These are phyloP conservation scores for Cordyceps pruinosa DNA, from an alignment of 2,329 filamentous ascomycete species.

Conservation along the genomic window DNA sequence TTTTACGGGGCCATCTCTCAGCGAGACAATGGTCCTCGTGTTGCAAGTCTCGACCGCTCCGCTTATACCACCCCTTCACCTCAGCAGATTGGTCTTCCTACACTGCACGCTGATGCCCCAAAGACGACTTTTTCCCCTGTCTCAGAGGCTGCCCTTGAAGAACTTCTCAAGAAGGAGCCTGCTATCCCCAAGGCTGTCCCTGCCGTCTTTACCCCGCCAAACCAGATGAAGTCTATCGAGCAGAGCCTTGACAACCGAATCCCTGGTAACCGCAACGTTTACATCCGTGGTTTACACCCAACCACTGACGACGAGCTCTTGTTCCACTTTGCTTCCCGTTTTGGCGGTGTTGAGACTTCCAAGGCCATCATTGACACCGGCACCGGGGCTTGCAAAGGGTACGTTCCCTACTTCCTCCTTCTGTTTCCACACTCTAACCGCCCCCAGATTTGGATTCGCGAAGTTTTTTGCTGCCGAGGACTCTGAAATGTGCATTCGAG, in stretches of 20 bases:
- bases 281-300: slow-evolving; percentile 91
- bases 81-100: slow-evolving; percentile 44
- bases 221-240: slow-evolving; percentile 82
- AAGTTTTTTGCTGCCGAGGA: slow-evolving; percentile 84
- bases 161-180: slow-evolving; percentile 67
- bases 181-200: slow-evolving; percentile 82
- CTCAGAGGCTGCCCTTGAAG: slow-evolving; percentile 50
- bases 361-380: slow-evolving; percentile 97
- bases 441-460: slow-evolving; percentile 83
- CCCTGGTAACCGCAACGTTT: slow-evolving; percentile 90
- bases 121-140: slow-evolving; percentile 36
- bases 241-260: slow-evolving; percentile 92
- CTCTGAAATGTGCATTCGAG: slow-evolving; percentile 92
- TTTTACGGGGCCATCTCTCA: slow-evolving; percentile 53
- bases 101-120: slow-evolving; percentile 33
- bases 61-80: slow-evolving; percentile 62
- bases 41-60: slow-evolving; percentile 54
- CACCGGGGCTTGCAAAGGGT: slow-evolving; percentile 95
- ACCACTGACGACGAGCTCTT: slow-evolving; percentile 92
- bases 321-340: slow-evolving; percentile 73
- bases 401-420: slow-evolving; percentile 22
- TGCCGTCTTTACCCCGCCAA: slow-evolving; percentile 77
- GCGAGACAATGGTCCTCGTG: slow-evolving; percentile 52
- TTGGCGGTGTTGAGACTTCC: slow-evolving; percentile 90
- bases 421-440: slow-evolving; percentile 22